Base-by-base conservation (phyloP, 108 stramenopile species). In the Skeletonema costatum region DNA sequence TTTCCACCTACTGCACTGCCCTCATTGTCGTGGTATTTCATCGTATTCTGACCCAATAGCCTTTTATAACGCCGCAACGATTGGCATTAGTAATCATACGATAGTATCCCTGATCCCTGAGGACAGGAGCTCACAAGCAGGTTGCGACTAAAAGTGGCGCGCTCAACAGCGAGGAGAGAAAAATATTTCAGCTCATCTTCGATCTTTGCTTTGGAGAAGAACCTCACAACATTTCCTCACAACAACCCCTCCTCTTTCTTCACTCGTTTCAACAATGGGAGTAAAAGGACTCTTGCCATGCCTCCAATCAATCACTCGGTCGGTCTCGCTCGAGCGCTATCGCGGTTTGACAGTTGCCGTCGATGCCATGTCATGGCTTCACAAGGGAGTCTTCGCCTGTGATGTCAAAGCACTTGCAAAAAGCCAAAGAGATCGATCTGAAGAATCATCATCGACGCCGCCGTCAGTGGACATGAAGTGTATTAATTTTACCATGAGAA, bases 291-390 rank as follows among this genome's bases (percentile, higher is more conserved):
- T 88, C 17, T 64, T 88, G 7, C 83, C 87, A 19, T 74, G 76
- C 19, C 73, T 86, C 21, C 66, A 68, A 60, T 63, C 77, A 56
- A 86, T 86, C 53, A 83, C 83, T 17, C 68, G 75, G 4, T 60
- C 65, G 14, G 79, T 81, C 41, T 42, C 85, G 31, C 64, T 86
- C 31, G 81, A 85, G 67, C 60, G 62, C 21, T 86, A 86, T 60
- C 76, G 81, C 16, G 85, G 85, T 36, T 84, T 87, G 16, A 80
- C 85, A 9, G 87, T 68, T 31, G 87, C 84, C 14, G 71, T 87
- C 38, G 87, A 87, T 67, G 87, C 87, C 48, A 87, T 87, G 87
- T 82, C 75, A 13, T 85, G 86, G 83, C 76, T 84, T 46, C 84
- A 84, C 68, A 80, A 75, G 60, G 86, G 86, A 2, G 50, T 85